phyloP scores from a whole-genome alignment of 2,329 filamentous ascomycete species.

The Aspergillus tanneri region DNA sequence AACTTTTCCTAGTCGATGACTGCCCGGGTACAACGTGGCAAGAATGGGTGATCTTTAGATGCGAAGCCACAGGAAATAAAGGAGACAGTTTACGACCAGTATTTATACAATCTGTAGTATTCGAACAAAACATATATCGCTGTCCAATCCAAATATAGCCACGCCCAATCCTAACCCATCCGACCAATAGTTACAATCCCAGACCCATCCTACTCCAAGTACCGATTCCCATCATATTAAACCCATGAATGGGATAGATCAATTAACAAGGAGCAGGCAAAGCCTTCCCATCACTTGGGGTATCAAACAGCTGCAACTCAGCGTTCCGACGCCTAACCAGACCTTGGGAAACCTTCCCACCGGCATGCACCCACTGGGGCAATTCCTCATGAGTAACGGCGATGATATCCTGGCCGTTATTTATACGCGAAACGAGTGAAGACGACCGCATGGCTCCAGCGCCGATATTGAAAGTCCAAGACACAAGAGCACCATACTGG shows the following conservation, averaged over 20 bases:
- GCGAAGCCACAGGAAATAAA: too few relatives aligned
- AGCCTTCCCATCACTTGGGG: not conserved
- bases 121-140: too few relatives aligned
- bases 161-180: too few relatives aligned
- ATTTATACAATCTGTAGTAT: too few relatives aligned
- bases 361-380: conserved; percentile 50
- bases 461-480: conserved; percentile 55
- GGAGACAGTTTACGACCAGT: not conserved
- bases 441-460: conserved; percentile 44
- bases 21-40: not conserved
- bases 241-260: too few relatives aligned
- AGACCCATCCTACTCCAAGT: too few relatives aligned
- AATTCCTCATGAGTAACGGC: conserved; percentile 48
- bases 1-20: not conserved
- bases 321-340: conserved; percentile 45
- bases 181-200: too few relatives aligned
- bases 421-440: conserved; percentile 46
- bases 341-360: conserved; percentile 42
- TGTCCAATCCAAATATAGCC: too few relatives aligned
- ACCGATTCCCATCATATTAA: too few relatives aligned
- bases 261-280: conserved; percentile 12
- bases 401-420: conserved; percentile 44
- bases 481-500: conserved; percentile 55
- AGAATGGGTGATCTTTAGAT: too few relatives aligned
- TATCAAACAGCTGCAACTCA: conserved; percentile 46